Evolutionary conservation across 306 rosid genomes (phyloP), one percentile per base, ranked within the genome.

Genomic region (Sicyos edulis): DNA sequence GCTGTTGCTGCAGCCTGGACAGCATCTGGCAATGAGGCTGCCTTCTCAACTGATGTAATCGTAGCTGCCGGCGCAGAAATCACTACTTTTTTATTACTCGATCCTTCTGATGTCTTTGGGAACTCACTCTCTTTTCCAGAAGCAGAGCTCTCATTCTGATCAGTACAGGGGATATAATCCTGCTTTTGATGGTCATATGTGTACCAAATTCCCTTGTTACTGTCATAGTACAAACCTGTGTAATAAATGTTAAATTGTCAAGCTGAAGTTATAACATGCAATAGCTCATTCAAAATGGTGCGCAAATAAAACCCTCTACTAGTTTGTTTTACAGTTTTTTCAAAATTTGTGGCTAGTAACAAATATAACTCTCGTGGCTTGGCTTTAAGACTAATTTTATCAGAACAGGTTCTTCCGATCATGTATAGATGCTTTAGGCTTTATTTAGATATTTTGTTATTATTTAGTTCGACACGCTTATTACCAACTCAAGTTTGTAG

Each of bases 21-120:
- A 6, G 88, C 96, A 76, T 93, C 97, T n/a, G 97, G 92, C 86
- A 93, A 76, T 1, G 97, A 90, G 56, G 93, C 81, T 15, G 92
- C 85, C 84, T 80, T 91, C 82, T 91, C 97, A 68, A 62, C 79
- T 20, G 88, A 73, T 16, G 85, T 49, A 75, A 88, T 82, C 54
- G 90, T 84, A 67, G 88, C 85, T 66, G 98, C 97, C n/a, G 96
- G 91, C 4, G 98, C 98, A 81, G 95, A 93, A 67, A 93, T 93
- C 17, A 92, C 78, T 56, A 86, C 95, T 70, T 90, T 91, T 82
- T 86, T 90, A 77, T 76, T 84, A 76, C 75, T 82, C 6, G 92
- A 81, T 59, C 86, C 84, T 75, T 91, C 93, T 22, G 90, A 82
- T 44, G 79, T 80, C 80, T 87, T 90, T 10, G 95, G 74, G 69